Evolutionary conservation across 371 early-diverging fungal genomes (phyloP), one percentile per base, ranked within the genome.

Genomic region (Mortierella sp.): DNA sequence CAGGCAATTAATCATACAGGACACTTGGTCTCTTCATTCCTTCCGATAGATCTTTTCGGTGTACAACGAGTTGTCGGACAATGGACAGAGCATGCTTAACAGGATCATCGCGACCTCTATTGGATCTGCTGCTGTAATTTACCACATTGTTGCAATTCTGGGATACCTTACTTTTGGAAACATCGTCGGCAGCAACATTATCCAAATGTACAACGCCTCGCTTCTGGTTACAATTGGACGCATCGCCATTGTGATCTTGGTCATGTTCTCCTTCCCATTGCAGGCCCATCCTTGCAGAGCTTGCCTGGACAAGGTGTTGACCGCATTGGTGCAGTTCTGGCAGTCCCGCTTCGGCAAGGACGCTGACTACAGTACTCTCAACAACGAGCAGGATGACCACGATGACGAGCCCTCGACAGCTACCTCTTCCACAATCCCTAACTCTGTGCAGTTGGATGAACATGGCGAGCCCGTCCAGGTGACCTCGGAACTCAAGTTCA

Each of bases 141-240:
- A 99, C 90, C 93, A 98, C 78, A 83, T 93, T 56, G 95, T 99
- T 88, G 99, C 97, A 24, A 89, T 97, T 14, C 87, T 97, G 16
- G 99, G 99, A 41, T 99, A 99, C 87, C 85, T 99, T n/a, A 95
- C 97, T 11, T 99, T 99, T 90, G 99, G 99, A 35, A 92, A 94
- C 84, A 83, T 83, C 49, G 97, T 99, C 0, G 88, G 91, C 48
- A 95, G 97, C 73, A 99, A 99, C 83, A 92, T 99, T 56, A 95
- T 99, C 56, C 90, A 91, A 72, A 95, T 95, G 93, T 98, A 97
- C 87, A 93, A 94, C 11, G 84, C 91, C 16, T 92, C 93, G 70
- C 76, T 91, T 51, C 85, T 97, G 71, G 94, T 98, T 27, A 97
- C 97, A 0, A 90, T 96, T 71, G 99, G 98, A 49, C 94, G 97